Evolutionary conservation across 768 basidiomycete species (phyloP), one percentile per base, ranked within the genome.

Genomic region (Lyophyllum semitale): DNA sequence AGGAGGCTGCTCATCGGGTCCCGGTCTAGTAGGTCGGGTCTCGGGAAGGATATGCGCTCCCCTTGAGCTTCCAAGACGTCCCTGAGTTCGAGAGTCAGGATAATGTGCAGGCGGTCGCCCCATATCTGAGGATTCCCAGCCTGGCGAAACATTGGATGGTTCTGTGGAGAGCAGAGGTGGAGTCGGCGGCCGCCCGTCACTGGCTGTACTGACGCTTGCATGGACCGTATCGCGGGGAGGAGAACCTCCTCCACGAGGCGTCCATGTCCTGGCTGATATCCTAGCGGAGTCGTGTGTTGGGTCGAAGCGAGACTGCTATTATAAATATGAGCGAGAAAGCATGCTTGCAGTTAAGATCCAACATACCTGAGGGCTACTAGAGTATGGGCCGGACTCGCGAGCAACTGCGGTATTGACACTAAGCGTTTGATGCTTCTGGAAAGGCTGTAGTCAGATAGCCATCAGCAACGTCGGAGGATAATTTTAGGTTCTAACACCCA

Each of bases 151-250:
- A n/a, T 57, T 55, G 5, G 73, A 68, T 2, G 67, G 63, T 43
- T 70, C 67, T 49, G 68, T 63, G 9, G 68, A 62, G 27, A 64
- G 55, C 2, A 68, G 71, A 25, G 71, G 68, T 18, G 68, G 64
- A 1, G 70, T 68, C 12, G 65, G 46, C 12, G 42, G 54, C 17
- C 53, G 62, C 48, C 59, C 42, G 30, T 59, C 62, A 22, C 46
- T 50, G 23, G 40, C 51, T n/a, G 44, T 17, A 35, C 45, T 43
- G 30, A 42, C 29, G 30, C 42, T 59, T n/a, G 23, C 33, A 32
- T 46, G 51, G 49, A 55, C 45, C 2, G 45, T 27, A 23, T 59
- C 56, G 26, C 29, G 61, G 13, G 59, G 53, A 30, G 64, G 65
- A 15, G 66, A 49, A n/a, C 42, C 56, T 42, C 62, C 62, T 42